Conservation (phyloP, 306 rosid species). For the Lagenaria siceraria region DNA sequence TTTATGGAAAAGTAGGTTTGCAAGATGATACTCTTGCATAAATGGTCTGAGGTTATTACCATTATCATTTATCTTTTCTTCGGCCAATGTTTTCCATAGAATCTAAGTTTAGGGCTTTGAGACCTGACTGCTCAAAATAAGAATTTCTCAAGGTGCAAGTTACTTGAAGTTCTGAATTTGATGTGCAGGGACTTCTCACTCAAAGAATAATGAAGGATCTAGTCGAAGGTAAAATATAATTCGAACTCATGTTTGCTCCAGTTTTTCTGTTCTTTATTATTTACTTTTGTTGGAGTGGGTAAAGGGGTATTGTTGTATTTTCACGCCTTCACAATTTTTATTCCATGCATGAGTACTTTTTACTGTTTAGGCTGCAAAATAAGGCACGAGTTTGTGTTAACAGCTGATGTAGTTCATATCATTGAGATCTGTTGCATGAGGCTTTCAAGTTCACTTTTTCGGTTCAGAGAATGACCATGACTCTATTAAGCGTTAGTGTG, state of each 20-base stretch:
- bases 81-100: background rate
- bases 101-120: background rate
- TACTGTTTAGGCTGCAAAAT: background rate
- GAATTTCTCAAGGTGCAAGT: background rate
- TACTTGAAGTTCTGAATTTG: constrained; percentile 17
- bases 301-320: background rate
- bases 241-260: background rate
- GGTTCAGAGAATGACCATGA: too few relatives aligned
- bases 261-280: background rate
- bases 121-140: background rate
- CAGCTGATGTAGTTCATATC: background rate
- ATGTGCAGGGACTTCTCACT: constrained; percentile 50
- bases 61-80: background rate
- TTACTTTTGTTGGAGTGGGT: background rate
- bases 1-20: constrained; percentile 7
- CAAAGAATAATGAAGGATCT: constrained; percentile 25
- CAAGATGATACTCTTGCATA: background rate
- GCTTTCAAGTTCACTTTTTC: background rate
- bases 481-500: too few relatives aligned
- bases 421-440: background rate
- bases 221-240: constrained; percentile 35
- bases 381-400: background rate
- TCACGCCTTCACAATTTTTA: background rate
- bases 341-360: background rate
- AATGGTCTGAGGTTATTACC: background rate